These are phyloP conservation scores for Monosporascus sp. DNA, from an alignment of 2,329 filamentous ascomycete species.

Conservation along the genomic window DNA sequence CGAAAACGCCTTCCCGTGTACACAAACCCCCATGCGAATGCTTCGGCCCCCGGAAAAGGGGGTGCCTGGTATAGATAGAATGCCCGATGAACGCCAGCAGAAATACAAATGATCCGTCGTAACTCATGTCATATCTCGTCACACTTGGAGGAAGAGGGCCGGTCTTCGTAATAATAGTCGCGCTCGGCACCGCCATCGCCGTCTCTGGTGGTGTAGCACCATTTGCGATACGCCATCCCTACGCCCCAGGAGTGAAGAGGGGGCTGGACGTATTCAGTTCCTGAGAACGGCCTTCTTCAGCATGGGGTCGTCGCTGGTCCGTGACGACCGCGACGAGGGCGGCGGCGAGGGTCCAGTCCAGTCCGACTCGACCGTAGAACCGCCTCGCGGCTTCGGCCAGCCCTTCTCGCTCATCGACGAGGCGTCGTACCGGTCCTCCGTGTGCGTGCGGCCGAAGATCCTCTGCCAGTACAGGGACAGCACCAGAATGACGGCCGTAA, in stretches of 20 bases:
- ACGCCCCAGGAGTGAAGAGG: neutral
- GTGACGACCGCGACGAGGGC: neutral
- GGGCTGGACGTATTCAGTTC: neutral
- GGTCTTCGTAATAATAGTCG: too few relatives aligned
- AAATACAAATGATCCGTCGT: too few relatives aligned
- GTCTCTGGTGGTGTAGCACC: too few relatives aligned
- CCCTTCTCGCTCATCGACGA: neutral
- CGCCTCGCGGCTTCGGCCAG: neutral
- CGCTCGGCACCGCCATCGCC: too few relatives aligned
- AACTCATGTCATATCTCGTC: too few relatives aligned
- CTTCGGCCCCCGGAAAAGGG: too few relatives aligned
- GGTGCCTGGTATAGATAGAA: too few relatives aligned
- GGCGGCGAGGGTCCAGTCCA: neutral
- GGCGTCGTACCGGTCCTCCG: neutral
- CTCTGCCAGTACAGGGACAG: neutral
- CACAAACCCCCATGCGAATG: too few relatives aligned
- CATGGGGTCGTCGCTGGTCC: conserved; percentile 1
- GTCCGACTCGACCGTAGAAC: neutral
- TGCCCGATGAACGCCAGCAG: too few relatives aligned
- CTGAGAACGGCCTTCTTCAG: conserved; percentile 1
- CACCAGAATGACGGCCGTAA: neutral
- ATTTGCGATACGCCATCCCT: neutral
- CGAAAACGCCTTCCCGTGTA: too few relatives aligned
- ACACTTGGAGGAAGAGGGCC: too few relatives aligned
- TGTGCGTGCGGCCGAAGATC: neutral